Evolutionary conservation across 2,329 filamentous ascomycete genomes (phyloP), one percentile per base, ranked within the genome.

Genomic region (Corinectria fuckeliana): DNA sequence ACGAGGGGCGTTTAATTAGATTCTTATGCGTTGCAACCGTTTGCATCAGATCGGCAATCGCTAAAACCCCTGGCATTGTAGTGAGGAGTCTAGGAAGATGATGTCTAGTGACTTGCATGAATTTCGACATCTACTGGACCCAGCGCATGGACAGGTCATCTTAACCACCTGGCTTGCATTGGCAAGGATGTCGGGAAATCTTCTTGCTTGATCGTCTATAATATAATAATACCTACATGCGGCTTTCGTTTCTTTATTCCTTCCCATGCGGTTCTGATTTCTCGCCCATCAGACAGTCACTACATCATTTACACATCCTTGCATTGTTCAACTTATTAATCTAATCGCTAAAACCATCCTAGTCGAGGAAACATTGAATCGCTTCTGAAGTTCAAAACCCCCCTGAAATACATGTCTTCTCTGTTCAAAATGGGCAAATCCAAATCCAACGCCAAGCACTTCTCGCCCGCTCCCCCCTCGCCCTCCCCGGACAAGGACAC

Each of bases 241-340:
- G 10, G 16, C n/a, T 36, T 11, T 26, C n/a, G 28, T 11, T 45
- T 3, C 8, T 45, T 45, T 44, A 5, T 9, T 34, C 21, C 25
- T 58, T 21, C 21, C 16, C 44, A 58, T 58, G 56, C 25, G 51
- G 56, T 58, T 59, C 50, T 50, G 44, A 16, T n/a, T 38, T 50
- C 38, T 44, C 28, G 30, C 38, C 45, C 56, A 59, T 59, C 51
- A 45, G 34, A 11, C 56, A 47, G 18, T 59, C 56, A 8, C 47
- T 58, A 47, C 56, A 42, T 30, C 45, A 18, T 36, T 36, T n/a
- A 36, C 51, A 39, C 14, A 11, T 51, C 56, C 5, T 54, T 59
- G 44, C 50, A 41, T 21, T 18, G 13, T 10, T 34, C 26, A n/a
- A 50, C 20, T 18, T 8, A 26, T 18, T 16, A 21, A 42, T 16